A percentile compares a stretch with the other conserved stretches of the same genome.
Conservation (phyloP, 1,284 basidiomycete genomes). For the Ceratobasidium sp. region DNA sequence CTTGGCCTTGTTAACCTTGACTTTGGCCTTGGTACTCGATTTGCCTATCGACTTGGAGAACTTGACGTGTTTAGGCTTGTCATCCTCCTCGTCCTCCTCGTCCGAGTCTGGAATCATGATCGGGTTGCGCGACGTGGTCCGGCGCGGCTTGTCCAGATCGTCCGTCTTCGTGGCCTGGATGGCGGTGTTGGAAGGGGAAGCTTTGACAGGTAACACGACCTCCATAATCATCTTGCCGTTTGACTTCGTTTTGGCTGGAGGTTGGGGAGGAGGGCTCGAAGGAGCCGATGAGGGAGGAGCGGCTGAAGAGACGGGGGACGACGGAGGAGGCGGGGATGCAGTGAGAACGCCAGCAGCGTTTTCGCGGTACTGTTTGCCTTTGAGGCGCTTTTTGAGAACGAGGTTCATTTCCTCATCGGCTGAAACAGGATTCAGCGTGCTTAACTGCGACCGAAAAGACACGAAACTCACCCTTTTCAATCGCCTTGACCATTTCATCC, state of each 20-base stretch:
- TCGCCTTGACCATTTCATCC: slow-evolving; percentile 65
- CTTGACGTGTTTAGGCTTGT: slow-evolving; percentile 48
- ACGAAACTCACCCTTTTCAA: slow-evolving; percentile 61
- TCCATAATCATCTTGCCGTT: slow-evolving; percentile 53
- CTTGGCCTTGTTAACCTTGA: slow-evolving; percentile 45
- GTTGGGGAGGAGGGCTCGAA: slow-evolving; percentile 7
- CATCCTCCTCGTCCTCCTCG: slow-evolving; percentile 31
- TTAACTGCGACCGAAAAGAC: slow-evolving; percentile 12
- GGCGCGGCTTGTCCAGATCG: slow-evolving; percentile 3
- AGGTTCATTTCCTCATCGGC: slow-evolving; percentile 48
- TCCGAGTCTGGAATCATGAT: slow-evolving; percentile 21
- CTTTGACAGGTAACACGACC: slow-evolving; percentile 58
- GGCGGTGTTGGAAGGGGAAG: slow-evolving; percentile 5
- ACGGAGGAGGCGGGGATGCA: slow-evolving; percentile 27
- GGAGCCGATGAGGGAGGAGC: slow-evolving; percentile 39
- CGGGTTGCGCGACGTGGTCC: slow-evolving; percentile 26
- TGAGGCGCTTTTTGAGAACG: slow-evolving; percentile 69
- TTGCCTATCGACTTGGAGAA: slow-evolving; percentile 46
- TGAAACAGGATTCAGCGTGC: slow-evolving; percentile 35
- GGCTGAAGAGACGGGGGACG: slow-evolving; percentile 29
- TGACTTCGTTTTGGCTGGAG: neutral
- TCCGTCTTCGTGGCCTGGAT: neutral
- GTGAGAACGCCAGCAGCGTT: slow-evolving; percentile 48
- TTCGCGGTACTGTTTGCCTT: slow-evolving; percentile 70
- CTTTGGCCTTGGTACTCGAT: slow-evolving; percentile 43